Percentiles rank a stretch among this genome's conserved stretches.
Evolutionary conservation across 306 rosid species (phyloP).

Genomic region (Fragaria vesca): DNA sequence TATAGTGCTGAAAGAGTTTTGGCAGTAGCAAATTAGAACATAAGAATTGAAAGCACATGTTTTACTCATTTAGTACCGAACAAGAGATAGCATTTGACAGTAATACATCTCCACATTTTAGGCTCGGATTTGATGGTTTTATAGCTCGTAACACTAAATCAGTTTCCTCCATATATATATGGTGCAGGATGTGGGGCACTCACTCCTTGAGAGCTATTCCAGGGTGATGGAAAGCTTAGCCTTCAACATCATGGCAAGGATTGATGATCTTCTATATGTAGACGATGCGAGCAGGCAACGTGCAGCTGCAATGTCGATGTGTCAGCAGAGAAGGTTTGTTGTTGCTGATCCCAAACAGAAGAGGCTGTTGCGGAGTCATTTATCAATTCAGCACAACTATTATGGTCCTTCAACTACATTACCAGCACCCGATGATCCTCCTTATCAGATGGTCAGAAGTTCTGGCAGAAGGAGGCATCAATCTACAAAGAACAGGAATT

Average conservation of each 20-base stretch:
- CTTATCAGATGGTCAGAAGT: constrained; percentile 15
- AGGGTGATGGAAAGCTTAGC: constrained; percentile 55
- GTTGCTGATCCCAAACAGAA: constrained; percentile 22
- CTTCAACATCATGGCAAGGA: constrained; percentile 48
- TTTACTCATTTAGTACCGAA: background rate
- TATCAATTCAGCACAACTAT: constrained; percentile 17
- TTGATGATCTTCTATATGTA: constrained; percentile 47
- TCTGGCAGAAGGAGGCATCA: constrained; percentile 11
- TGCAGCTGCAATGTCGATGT: constrained; percentile 27
- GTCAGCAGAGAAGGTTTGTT: constrained; percentile 26
- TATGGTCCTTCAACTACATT: constrained; percentile 19
- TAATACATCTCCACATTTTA: background rate
- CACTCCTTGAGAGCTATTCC: constrained; percentile 53
- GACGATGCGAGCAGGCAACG: constrained; percentile 43
- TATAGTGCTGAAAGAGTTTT: background rate
- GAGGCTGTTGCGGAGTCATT: constrained; percentile 22
- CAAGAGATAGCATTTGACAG: background rate
- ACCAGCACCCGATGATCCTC: constrained; percentile 5
- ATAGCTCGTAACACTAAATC: background rate
- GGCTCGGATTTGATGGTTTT: background rate
- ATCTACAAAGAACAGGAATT: constrained; percentile 1
- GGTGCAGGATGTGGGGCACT: constrained; percentile 46
- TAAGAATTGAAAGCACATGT: background rate
- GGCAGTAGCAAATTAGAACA: background rate
- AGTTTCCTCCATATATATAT: background rate